A percentile compares a stretch with the other conserved stretches of the same genome.
Evolutionary conservation across 371 early-diverging fungal genomes (phyloP).

Genomic region (Mortierella sp.): DNA sequence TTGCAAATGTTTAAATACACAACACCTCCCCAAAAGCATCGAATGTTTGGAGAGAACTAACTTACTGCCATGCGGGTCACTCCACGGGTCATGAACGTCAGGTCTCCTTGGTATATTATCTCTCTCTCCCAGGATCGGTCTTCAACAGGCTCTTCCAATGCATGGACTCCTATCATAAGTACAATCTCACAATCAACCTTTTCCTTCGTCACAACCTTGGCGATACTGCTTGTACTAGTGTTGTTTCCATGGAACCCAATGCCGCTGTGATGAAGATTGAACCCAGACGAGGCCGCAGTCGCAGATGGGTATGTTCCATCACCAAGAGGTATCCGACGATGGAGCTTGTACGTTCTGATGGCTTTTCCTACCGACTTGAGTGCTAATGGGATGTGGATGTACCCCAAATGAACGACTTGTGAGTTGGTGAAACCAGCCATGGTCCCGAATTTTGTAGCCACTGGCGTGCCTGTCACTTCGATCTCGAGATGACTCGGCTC

Average conservation of each 20-base stretch:
- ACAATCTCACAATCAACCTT: conserved; percentile 43
- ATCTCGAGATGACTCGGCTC: conserved; percentile 42
- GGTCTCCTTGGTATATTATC: conserved; percentile 27
- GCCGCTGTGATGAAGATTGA: neutral
- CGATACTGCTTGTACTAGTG: no score
- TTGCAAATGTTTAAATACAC: neutral
- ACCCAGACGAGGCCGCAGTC: conserved; percentile 9
- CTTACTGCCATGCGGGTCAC: conserved; percentile 33
- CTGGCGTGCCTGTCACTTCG: conserved; percentile 29
- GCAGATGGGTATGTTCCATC: conserved; percentile 2
- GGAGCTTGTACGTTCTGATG: conserved; percentile 30
- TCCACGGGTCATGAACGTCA: conserved; percentile 48
- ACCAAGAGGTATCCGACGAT: neutral
- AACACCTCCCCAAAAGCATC: neutral
- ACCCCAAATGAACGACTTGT: conserved; percentile 23
- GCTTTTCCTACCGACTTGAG: conserved; percentile 29
- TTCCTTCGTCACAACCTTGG: no score
- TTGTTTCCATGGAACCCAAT: no score
- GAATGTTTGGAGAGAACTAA: neutral
- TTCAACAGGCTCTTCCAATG: conserved; percentile 39
- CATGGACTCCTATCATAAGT: conserved; percentile 38
- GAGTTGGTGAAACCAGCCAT: conserved; percentile 43
- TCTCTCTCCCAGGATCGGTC: conserved; percentile 45
- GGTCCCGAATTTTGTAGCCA: conserved; percentile 44
- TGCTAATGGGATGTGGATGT: conserved; percentile 21